These are phyloP conservation scores for Diplodia scrobiculata DNA, from an alignment of 2,329 filamentous ascomycete species.

Conservation along the genomic window DNA sequence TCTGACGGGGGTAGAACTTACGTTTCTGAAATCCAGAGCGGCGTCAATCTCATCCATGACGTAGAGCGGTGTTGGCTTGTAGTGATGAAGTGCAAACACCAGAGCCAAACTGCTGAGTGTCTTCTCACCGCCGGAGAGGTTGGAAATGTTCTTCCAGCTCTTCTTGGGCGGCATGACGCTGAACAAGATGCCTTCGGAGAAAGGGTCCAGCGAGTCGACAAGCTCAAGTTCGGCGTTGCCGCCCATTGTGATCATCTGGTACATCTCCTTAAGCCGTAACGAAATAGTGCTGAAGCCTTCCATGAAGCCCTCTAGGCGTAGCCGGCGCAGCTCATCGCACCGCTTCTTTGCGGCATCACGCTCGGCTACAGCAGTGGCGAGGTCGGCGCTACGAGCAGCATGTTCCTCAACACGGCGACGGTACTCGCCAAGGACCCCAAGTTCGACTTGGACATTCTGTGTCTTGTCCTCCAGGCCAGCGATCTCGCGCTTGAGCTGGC, in stretches of 20 bases:
- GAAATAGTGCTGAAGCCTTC: constrained; percentile 95
- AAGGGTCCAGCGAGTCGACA: constrained; percentile 93
- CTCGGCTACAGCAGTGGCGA: constrained; percentile 72
- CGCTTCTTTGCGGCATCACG: constrained; percentile 89
- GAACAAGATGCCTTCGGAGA: constrained; percentile 95
- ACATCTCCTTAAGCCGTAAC: constrained; percentile 96
- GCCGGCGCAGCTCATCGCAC: constrained; percentile 84
- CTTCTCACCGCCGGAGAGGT: constrained; percentile 95
- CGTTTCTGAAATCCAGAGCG: constrained; percentile 95
- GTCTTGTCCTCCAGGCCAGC: constrained; percentile 72
- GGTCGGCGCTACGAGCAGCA: constrained; percentile 76
- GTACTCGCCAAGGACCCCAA: constrained; percentile 86
- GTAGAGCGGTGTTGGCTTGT: constrained; percentile 95
- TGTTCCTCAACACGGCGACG: constrained; percentile 83
- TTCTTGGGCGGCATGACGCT: constrained; percentile 99
- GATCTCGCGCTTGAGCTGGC: constrained; percentile 64
- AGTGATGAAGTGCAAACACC: constrained; percentile 98
- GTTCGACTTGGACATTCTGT: constrained; percentile 82
- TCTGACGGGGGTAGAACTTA: constrained; percentile 55
- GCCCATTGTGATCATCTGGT: constrained; percentile 99
- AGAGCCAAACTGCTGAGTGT: constrained; percentile 88
- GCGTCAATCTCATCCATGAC: constrained; percentile 99
- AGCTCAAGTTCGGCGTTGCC: constrained; percentile 97
- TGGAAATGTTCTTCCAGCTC: constrained; percentile 99
- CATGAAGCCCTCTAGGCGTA: constrained; percentile 96